Conservation (phyloP, 371 early-diverging fungal species). For the Apophysomyces trapeziformis region DNA sequence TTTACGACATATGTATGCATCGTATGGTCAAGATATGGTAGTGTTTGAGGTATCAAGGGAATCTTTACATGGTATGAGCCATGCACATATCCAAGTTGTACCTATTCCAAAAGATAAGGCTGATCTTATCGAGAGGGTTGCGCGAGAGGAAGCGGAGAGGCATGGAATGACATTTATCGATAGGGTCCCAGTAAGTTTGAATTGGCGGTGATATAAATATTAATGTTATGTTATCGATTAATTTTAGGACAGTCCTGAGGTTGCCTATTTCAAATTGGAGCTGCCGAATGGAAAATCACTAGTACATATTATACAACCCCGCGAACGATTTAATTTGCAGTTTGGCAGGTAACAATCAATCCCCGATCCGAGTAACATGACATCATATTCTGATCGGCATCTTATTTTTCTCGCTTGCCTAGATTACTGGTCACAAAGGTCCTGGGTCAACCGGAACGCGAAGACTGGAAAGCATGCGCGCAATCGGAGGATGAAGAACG, state of each 20-base stretch:
- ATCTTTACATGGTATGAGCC: conserved; percentile 49
- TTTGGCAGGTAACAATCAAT: conserved; percentile 62
- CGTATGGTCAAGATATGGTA: conserved; percentile 62
- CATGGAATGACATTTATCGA: conserved; percentile 43
- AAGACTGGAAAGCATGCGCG: conserved; percentile 76
- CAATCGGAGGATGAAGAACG: conserved; percentile 66
- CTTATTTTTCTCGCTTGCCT: conserved; percentile 4
- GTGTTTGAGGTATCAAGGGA: conserved; percentile 71
- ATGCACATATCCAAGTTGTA: conserved; percentile 72
- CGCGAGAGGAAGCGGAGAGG: conserved; percentile 38
- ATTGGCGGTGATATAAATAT: conserved; percentile 2
- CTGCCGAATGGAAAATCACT: conserved; percentile 57
- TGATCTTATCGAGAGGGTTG: conserved; percentile 34
- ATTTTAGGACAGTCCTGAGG: conserved; percentile 32
- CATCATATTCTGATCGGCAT: conserved; percentile 6
- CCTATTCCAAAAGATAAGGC: conserved; percentile 47
- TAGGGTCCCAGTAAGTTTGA: conserved; percentile 47
- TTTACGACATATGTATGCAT: conserved; percentile 47
- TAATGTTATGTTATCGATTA: background rate
- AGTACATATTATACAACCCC: conserved; percentile 48
- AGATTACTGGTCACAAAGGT: conserved; percentile 66
- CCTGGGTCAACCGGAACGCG: conserved; percentile 65
- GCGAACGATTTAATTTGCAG: conserved; percentile 66
- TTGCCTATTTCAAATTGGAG: conserved; percentile 69
- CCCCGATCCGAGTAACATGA: background rate